Percentiles rank a stretch among this genome's conserved stretches.
phyloP scores from a whole-genome alignment of 768 basidiomycete species.

The Trametes villosa region DNA sequence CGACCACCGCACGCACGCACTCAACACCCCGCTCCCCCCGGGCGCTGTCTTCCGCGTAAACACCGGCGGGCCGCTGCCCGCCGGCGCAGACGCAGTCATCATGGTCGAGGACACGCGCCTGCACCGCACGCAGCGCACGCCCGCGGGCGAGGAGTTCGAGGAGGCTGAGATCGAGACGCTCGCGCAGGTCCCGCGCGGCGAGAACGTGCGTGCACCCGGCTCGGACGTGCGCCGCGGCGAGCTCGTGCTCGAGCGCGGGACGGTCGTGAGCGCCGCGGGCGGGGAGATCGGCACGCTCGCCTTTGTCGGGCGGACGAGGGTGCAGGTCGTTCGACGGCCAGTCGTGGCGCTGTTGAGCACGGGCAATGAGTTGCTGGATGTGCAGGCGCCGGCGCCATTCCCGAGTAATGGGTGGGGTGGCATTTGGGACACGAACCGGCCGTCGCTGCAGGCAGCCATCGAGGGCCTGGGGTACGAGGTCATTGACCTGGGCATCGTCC shows the following conservation, averaged over 20 bases:
- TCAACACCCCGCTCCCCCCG: slow-evolving; percentile 46
- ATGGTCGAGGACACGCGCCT: slow-evolving; percentile 94
- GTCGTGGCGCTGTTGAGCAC: slow-evolving; percentile 83
- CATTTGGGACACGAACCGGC: slow-evolving; percentile 87
- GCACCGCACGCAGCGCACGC: slow-evolving; percentile 51
- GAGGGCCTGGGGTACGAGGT: slow-evolving; percentile 77
- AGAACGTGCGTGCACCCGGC: slow-evolving; percentile 76
- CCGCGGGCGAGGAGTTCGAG: slow-evolving; percentile 52
- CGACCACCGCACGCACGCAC: slow-evolving; percentile 50
- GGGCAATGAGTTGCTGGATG: slow-evolving; percentile 78
- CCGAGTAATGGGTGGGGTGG: slow-evolving; percentile 59
- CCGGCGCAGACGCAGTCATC: slow-evolving; percentile 76
- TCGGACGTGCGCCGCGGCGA: slow-evolving; percentile 76
- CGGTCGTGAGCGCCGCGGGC: slow-evolving; percentile 64
- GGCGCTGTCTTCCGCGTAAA: slow-evolving; percentile 74
- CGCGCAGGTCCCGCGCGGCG: slow-evolving; percentile 59
- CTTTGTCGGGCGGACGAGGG: slow-evolving; percentile 77
- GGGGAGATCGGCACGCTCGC: slow-evolving; percentile 85
- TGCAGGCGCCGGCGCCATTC: slow-evolving; percentile 47
- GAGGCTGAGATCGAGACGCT: slow-evolving; percentile 75
- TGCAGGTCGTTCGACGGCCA: slow-evolving; percentile 71
- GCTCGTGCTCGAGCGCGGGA: slow-evolving; percentile 63
- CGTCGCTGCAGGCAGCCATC: slow-evolving; percentile 71
- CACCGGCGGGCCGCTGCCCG: slow-evolving; percentile 82
- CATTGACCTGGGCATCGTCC: slow-evolving; percentile 79